Evolutionary conservation across 108 stramenopile genomes (phyloP).

Genomic region (Skeletonema tropicum): DNA sequence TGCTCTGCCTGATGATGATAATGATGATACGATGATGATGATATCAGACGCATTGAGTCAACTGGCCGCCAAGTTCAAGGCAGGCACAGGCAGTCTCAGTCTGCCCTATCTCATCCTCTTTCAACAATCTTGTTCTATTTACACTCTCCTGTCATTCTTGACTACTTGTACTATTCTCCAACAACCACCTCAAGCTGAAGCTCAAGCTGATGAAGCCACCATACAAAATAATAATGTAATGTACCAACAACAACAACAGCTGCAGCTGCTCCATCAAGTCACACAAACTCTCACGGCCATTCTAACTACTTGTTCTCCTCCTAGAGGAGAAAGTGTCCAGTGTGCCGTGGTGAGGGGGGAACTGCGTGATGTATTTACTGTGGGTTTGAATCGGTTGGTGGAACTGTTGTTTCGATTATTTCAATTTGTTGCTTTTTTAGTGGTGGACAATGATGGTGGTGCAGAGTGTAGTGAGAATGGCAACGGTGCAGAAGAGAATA

Average conservation of each 20-base stretch:
- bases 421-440: no score
- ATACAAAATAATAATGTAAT: no score
- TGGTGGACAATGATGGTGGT: no score
- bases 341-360: slow-evolving; percentile 11
- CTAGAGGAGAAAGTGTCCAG: not conserved
- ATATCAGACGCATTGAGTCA: not conserved
- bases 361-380: slow-evolving; percentile 30
- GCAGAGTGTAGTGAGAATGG: no score
- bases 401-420: no score
- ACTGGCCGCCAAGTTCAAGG: not conserved
- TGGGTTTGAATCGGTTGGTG: slow-evolving; percentile 28
- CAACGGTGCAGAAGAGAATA: no score
- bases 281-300: slow-evolving; percentile 6
- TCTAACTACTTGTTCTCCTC: not conserved
- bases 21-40: not conserved
- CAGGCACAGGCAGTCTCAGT: not conserved
- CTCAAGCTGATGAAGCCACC: no score
- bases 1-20: no score
- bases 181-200: no score
- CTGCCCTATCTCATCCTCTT: slow-evolving; percentile 37
- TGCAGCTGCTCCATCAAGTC: slow-evolving; percentile 10
- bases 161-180: slow-evolving; percentile 29
- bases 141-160: slow-evolving; percentile 58
- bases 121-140: slow-evolving; percentile 37
- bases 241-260: not conserved